A percentile compares a stretch with the other conserved stretches of the same genome.
These are phyloP conservation scores for Pseudonitzschia pungens DNA, from an alignment of 108 stramenopile genomes.

Conservation along the genomic window DNA sequence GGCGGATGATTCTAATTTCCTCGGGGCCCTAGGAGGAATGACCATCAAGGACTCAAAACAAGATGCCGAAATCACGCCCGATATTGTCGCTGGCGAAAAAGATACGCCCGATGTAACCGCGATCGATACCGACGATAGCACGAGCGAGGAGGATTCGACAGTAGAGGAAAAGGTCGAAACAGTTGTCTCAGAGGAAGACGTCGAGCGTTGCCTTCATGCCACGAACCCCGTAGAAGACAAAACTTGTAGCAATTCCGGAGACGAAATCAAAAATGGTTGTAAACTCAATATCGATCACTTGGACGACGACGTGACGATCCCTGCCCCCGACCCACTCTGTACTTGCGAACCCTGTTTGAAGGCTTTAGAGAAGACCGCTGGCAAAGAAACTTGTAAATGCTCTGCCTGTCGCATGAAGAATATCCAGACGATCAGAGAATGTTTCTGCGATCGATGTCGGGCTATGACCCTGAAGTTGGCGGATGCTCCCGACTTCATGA, in stretches of 20 bases:
- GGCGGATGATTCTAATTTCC: background rate
- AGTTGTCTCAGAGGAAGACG: constrained; percentile 7
- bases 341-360: background rate
- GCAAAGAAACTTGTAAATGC: constrained; percentile 1
- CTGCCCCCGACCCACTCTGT: constrained; percentile 4
- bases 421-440: background rate
- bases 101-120: background rate
- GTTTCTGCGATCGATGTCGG: background rate
- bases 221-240: background rate
- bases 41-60: background rate
- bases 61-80: background rate
- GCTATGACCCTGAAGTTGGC: background rate
- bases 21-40: background rate
- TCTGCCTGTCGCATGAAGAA: background rate
- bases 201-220: background rate
- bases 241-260: background rate
- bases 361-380: background rate
- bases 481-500: background rate
- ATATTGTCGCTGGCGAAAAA: background rate
- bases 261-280: background rate
- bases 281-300: background rate
- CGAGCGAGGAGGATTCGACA: background rate
- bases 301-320: constrained; percentile 2
- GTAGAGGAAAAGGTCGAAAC: constrained; percentile 8
- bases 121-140: background rate